phyloP scores from a whole-genome alignment of 148 eudicot species.

The Amaranthus hypochondriacus region DNA sequence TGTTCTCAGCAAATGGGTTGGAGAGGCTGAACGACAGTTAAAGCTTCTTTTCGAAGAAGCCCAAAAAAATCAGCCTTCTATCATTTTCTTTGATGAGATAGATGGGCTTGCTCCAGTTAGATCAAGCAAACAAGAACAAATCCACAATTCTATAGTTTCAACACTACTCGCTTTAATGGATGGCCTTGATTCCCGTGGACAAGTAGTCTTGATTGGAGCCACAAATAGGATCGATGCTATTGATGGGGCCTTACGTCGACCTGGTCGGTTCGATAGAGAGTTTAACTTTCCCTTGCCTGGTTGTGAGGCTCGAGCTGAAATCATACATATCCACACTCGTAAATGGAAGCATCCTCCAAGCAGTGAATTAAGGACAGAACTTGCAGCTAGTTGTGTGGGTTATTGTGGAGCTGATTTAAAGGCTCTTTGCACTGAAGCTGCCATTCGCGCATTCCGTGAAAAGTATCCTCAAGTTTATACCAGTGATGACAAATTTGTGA shows the following conservation, averaged over 20 bases:
- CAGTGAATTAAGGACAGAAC: conserved; percentile 68
- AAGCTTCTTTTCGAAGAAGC: conserved; percentile 97
- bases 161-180: conserved; percentile 98
- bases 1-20: conserved; percentile 99
- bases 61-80: conserved; percentile 95
- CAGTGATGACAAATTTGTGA: conserved; percentile 91
- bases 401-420: conserved; percentile 99
- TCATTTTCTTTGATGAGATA: conserved; percentile 95
- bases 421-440: conserved; percentile 99
- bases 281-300: conserved; percentile 96
- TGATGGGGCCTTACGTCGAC: conserved; percentile 98
- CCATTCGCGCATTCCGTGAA: conserved; percentile 97
- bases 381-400: conserved; percentile 99
- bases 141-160: conserved; percentile 97
- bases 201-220: conserved; percentile 98
- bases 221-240: conserved; percentile 97
- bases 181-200: conserved; percentile 98
- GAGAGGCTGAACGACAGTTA: conserved; percentile 96
- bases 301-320: conserved; percentile 95
- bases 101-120: conserved; percentile 99
- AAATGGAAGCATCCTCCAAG: conserved; percentile 96
- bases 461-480: conserved; percentile 99
- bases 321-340: conserved; percentile 88
- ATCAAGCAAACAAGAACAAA: conserved; percentile 99
- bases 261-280: conserved; percentile 98